Evolutionary conservation across 257 asterid species (phyloP).

Genomic region (Nicotiana paniculata): DNA sequence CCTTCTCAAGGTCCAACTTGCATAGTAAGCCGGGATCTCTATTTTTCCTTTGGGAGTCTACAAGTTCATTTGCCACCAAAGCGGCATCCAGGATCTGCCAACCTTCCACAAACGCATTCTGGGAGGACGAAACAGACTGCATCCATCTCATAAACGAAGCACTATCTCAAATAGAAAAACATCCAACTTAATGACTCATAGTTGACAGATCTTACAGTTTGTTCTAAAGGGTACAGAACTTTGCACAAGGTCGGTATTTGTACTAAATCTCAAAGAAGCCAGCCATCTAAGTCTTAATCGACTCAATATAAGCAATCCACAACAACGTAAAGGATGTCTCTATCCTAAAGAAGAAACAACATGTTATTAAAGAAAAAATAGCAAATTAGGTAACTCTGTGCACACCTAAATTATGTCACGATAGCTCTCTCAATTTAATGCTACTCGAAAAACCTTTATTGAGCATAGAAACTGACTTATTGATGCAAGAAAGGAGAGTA

Average conservation of each 20-base stretch:
- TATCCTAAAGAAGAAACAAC: not conserved
- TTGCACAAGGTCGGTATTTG: not conserved
- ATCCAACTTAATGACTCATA: not conserved
- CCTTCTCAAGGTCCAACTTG: too few species aligned
- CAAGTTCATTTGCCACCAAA: too few species aligned
- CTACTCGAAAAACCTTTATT: not conserved
- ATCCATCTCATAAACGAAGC: not conserved
- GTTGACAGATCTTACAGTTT: not conserved
- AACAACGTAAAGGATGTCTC: not conserved
- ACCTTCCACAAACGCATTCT: too few species aligned
- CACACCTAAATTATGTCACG: not conserved
- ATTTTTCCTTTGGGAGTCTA: too few species aligned
- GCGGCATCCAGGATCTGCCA: too few species aligned
- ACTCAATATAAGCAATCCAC: not conserved
- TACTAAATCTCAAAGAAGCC: not conserved
- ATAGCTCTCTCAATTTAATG: not conserved
- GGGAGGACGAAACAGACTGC: not conserved
- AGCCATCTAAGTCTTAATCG: not conserved
- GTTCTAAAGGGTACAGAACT: not conserved
- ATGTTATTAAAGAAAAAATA: not conserved
- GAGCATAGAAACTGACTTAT: not conserved
- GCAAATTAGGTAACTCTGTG: not conserved
- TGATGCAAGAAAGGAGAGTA: constrained; percentile 1
- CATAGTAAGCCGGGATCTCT: too few species aligned
- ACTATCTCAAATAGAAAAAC: not conserved